A percentile compares a stretch with the other conserved stretches of the same genome.
phyloP scores from a whole-genome alignment of 768 basidiomycete species.

The Lactifluus pinguis region DNA sequence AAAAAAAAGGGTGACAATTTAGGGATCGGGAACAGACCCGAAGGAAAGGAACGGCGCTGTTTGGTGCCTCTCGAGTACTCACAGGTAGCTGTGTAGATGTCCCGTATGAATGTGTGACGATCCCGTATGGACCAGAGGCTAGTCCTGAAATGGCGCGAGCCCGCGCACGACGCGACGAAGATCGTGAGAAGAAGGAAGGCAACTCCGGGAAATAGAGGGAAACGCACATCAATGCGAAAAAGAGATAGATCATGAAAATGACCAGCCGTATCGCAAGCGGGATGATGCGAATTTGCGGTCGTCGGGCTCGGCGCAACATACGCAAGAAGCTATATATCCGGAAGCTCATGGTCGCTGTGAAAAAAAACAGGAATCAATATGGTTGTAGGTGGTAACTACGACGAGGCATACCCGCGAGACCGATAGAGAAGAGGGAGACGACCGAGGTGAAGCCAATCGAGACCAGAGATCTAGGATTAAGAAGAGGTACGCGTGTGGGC shows the following conservation, averaged over 20 bases:
- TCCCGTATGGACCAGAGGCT: constrained; percentile 3
- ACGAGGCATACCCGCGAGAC: background rate
- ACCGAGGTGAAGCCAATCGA: background rate
- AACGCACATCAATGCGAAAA: constrained; percentile 1
- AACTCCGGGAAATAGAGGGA: background rate
- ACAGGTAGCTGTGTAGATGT: constrained; percentile 13
- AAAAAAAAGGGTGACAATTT: background rate
- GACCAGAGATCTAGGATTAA: background rate
- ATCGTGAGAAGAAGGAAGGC: background rate
- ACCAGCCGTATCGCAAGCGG: constrained; percentile 1
- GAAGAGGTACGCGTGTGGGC: background rate
- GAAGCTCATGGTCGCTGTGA: background rate
- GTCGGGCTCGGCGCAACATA: background rate
- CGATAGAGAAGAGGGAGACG: background rate
- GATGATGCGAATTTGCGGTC: background rate
- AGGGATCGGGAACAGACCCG: background rate
- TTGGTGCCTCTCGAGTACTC: background rate
- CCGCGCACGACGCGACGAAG: background rate
- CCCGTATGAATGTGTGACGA: background rate
- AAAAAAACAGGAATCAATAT: background rate
- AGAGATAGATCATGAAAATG: constrained; percentile 1
- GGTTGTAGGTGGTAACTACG: background rate
- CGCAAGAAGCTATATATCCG: background rate
- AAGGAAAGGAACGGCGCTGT: too few relatives aligned
- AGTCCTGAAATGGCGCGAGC: background rate